Base-by-base conservation (phyloP, 257 asterid genomes). In the Solanum chiquidenum region DNA sequence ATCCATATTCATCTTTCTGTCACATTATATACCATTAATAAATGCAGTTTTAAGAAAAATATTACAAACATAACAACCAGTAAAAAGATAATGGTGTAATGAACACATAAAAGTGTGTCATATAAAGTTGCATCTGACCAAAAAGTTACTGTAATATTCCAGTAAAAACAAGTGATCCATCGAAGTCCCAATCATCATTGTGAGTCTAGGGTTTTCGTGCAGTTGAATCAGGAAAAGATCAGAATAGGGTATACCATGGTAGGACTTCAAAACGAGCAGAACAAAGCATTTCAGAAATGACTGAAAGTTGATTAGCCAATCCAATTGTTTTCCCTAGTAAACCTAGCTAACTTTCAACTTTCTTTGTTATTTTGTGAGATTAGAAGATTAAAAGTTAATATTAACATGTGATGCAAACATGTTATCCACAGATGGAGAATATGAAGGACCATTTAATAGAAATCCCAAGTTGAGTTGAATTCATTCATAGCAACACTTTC, bases 1-100 rank as follows among this genome's bases (percentile, higher is more conserved):
- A 97, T 87, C 98, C 96, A 13, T 89, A 91, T 93, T 97, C 98
- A 83, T 90, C 96, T 95, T 95, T 97, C 99, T 97, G 94, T 37
- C 90, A 68, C 85, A 16, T 84, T 87, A 75, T 80, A 46, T 83
- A 79, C 44, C 76, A 80, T 42, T n/a, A 58, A 31, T 31, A 49
- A 31, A 49, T 31, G 69, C 69, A 82, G 68, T 82, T 46, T 49
- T 38, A 82, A 82, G 35, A 16, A 82, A 31, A 29, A 82, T 82
- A 49, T 49, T 82, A 82, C 86, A 82, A 82, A 82, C 69, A 82
- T 82, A 82, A 49, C 42, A 82, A 49, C 29, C 31, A 18, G 31
- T 20, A 52, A 49, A 80, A 29, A 82, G 6, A 82, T 9, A 82
- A 82, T 82, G 69, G 69, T 82, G 86, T 49, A 18, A 49, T 18